Conservation (phyloP, 768 basidiomycete genomes). For the Inosperma sp. region DNA sequence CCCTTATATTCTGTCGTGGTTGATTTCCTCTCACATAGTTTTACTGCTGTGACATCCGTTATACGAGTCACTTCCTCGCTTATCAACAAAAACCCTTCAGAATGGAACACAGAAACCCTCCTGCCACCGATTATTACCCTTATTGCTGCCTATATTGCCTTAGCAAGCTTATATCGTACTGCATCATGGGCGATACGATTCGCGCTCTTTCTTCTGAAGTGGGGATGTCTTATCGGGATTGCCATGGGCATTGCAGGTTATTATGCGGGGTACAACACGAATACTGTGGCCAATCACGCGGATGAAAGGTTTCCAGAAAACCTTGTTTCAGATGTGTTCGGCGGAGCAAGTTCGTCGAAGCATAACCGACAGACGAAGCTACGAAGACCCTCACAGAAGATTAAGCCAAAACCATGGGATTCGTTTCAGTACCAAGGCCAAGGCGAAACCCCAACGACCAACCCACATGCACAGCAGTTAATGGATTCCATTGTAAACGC, state of each 20-base stretch:
- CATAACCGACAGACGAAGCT: slow-evolving; percentile 19
- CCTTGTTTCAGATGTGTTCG: slow-evolving; percentile 31
- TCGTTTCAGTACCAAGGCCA: slow-evolving; percentile 43
- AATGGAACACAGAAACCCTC: slow-evolving; percentile 64
- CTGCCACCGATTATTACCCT: slow-evolving; percentile 73
- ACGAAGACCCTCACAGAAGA: slow-evolving; percentile 8
- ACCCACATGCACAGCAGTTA: slow-evolving; percentile 14
- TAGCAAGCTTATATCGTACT: slow-evolving; percentile 75
- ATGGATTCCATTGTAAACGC: slow-evolving; percentile 14
- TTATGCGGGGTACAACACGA: slow-evolving; percentile 39
- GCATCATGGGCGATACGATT: slow-evolving; percentile 69
- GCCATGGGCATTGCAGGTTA: slow-evolving; percentile 54
- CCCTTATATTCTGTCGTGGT: slow-evolving; percentile 50
- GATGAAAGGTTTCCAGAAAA: slow-evolving; percentile 38
- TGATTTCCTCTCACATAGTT: slow-evolving; percentile 46
- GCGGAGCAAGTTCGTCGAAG: slow-evolving; percentile 17
- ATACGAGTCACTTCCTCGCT: slow-evolving; percentile 46
- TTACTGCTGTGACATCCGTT: slow-evolving; percentile 48
- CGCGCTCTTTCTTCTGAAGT: slow-evolving; percentile 68
- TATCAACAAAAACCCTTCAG: slow-evolving; percentile 45
- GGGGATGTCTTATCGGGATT: slow-evolving; percentile 58
- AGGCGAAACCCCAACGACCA: slow-evolving; percentile 5
- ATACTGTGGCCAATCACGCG: slow-evolving; percentile 33
- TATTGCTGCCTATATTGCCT: slow-evolving; percentile 67
- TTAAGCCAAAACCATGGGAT: slow-evolving; percentile 55